Conservation (phyloP, 805 yeast genomes). For the Saccharomycopsis capsularis region DNA sequence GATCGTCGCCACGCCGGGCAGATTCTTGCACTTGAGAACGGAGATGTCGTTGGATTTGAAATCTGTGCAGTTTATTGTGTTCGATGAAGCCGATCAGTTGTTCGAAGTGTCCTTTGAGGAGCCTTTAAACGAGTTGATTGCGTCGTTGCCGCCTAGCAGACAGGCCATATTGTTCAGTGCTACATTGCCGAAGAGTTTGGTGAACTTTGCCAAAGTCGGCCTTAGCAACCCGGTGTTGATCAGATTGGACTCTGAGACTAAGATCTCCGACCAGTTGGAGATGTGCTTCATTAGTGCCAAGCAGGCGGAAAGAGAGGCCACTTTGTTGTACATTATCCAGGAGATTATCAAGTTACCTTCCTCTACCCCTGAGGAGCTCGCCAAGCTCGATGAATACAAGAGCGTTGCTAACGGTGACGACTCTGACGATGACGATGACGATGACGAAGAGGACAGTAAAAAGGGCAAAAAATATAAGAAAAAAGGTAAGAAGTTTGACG, state of each 20-base stretch:
- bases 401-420: slow-evolving; percentile 48
- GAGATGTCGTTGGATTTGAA: slow-evolving; percentile 88
- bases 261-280: slow-evolving; percentile 83
- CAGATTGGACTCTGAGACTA: slow-evolving; percentile 86
- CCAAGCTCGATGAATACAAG: slow-evolving; percentile 43
- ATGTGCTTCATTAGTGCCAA: slow-evolving; percentile 82
- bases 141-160: slow-evolving; percentile 71
- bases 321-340: slow-evolving; percentile 66
- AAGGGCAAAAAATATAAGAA: slow-evolving; percentile 24
- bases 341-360: slow-evolving; percentile 79
- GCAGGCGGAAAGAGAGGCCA: slow-evolving; percentile 84
- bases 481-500: slow-evolving; percentile 32
- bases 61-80: slow-evolving; percentile 82
- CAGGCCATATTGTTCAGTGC: slow-evolving; percentile 92
- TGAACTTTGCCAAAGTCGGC: slow-evolving; percentile 97
- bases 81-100: slow-evolving; percentile 95
- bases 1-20: slow-evolving; percentile 94
- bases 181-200: slow-evolving; percentile 84
- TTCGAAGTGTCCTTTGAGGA: slow-evolving; percentile 96
- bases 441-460: slow-evolving; percentile 27
- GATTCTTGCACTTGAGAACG: slow-evolving; percentile 89
- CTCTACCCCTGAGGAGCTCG: slow-evolving; percentile 63
- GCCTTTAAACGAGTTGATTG: slow-evolving; percentile 82
- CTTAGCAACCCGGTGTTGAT: slow-evolving; percentile 86
- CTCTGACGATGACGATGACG: slow-evolving; percentile 35